These are phyloP conservation scores for Blastocystis sp. DNA, from an alignment of 352 stramenopile genomes.

Conservation along the genomic window DNA sequence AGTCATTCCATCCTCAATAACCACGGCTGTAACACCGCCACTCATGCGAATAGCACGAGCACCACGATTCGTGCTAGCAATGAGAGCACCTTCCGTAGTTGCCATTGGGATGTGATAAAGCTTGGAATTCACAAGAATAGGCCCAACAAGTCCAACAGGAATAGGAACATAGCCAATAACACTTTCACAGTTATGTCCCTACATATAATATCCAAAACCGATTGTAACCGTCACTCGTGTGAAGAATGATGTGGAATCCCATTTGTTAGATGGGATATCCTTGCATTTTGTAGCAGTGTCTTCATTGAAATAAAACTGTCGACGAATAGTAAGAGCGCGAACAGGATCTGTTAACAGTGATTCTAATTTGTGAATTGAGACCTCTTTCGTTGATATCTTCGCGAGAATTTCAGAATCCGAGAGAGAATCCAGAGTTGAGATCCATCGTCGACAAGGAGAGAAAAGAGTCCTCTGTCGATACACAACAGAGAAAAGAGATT, in stretches of 20 bases:
- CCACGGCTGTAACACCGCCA: slow-evolving; percentile 69
- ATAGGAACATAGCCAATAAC: slow-evolving; percentile 80
- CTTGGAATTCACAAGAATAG: slow-evolving; percentile 76
- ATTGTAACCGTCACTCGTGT: slow-evolving; percentile 55
- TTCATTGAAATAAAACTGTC: slow-evolving; percentile 66
- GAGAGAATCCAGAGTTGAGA: slow-evolving; percentile 51
- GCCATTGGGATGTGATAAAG: slow-evolving; percentile 80
- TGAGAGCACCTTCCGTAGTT: slow-evolving; percentile 80
- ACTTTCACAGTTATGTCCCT: slow-evolving; percentile 82
- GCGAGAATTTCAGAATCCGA: slow-evolving; percentile 15
- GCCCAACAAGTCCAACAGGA: slow-evolving; percentile 78
- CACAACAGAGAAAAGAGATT: not conserved
- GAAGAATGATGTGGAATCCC: slow-evolving; percentile 60
- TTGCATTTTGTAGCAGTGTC: slow-evolving; percentile 57
- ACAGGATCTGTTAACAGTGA: slow-evolving; percentile 73
- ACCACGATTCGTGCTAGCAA: slow-evolving; percentile 79
- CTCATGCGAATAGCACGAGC: slow-evolving; percentile 74
- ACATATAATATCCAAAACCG: slow-evolving; percentile 17
- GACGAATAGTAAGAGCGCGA: slow-evolving; percentile 73
- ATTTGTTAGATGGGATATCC: slow-evolving; percentile 44
- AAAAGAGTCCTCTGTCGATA: not conserved
- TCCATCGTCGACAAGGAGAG: not conserved
- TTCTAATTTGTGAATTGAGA: slow-evolving; percentile 76
- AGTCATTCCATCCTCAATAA: slow-evolving; percentile 80
- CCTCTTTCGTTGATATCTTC: slow-evolving; percentile 62